These are phyloP conservation scores for Tetragonia tetragonoides DNA, from an alignment of 148 eudicot genomes.

Conservation along the genomic window DNA sequence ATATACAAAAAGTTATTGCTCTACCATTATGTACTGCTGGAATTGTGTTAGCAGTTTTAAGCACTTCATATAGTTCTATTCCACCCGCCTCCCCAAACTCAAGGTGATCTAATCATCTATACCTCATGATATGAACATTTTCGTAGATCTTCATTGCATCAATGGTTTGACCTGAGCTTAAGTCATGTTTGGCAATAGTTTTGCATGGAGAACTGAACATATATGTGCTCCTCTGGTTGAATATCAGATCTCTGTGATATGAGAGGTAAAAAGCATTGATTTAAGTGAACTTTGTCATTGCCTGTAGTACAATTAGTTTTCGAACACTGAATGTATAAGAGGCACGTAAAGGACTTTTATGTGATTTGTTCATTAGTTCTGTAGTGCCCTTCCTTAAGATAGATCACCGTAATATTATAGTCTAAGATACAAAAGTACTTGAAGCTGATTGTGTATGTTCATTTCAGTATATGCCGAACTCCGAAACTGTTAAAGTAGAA, in stretches of 20 bases:
- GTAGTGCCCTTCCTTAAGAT: too few relatives aligned
- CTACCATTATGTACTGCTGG: slow-evolving; percentile 59
- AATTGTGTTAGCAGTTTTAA: slow-evolving; percentile 51
- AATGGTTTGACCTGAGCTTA: neutral
- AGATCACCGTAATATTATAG: neutral
- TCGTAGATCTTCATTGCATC: neutral
- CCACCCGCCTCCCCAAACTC: slow-evolving; percentile 31
- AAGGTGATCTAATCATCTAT: slow-evolving; percentile 36
- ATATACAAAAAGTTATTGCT: slow-evolving; percentile 46
- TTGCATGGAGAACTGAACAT: neutral
- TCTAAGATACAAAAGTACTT: neutral
- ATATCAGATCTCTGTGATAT: neutral
- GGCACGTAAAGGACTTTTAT: too few relatives aligned
- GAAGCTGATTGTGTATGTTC: too few relatives aligned
- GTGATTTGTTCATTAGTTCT: too few relatives aligned
- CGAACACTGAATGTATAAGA: neutral
- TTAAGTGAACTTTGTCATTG: neutral
- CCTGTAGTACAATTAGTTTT: neutral
- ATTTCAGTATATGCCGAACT: neutral
- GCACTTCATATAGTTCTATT: slow-evolving; percentile 47
- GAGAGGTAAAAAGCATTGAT: neutral
- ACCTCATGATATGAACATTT: neutral
- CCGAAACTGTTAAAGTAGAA: neutral
- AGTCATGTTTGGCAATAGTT: neutral
- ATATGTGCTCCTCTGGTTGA: neutral